Base-by-base conservation (phyloP, 1,139 yeast genomes). In the Magnusiomyces suaveolens region DNA sequence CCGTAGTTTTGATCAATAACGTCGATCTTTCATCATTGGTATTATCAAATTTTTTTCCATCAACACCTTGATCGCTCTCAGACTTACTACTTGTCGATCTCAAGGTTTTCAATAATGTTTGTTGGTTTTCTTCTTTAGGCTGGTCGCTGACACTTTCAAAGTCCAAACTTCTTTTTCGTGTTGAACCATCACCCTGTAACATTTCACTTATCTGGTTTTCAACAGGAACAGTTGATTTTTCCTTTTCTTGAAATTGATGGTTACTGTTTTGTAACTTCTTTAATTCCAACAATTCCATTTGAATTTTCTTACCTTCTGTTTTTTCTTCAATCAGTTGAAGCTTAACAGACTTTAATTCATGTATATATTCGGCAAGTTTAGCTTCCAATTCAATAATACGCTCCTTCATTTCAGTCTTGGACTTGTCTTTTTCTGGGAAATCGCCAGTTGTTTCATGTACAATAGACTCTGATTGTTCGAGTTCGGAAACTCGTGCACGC, bases 401-500 rank as follows among this genome's bases (percentile, higher is more conserved):
- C 12, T 54, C 52, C 2, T 60, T 56, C 26, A 60, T 50, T 36
- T 54, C 48, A 46, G 55, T 52, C 41, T 62, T 63, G 6, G 62
- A 58, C 32, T 62, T 64, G 18, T 61, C 56, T 51, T 38, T n/a
- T 20, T 51, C 23, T 2, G 53, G 33, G 18, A 59, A 54, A 29
- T 61, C 59, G 63, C 83, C 89, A 73, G 76, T 71, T 21, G 80
- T 80, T 29, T 6, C 33, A 26, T 68, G 61, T 10, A 61, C 60
- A 36, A 60, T 60, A 24, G 81, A 80, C 63, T 83, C 89, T 72
- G 77, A 71, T 20, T 80, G 80, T 67, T 90, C 96, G 59, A 90
- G 74, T 66, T 90, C 96, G 70, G 79, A 75, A 52, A 90, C 87
- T 62, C 95, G 79, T 2, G 92, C 80, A 61, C 87, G 78, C 72